Evolutionary conservation across 371 early-diverging fungal species (phyloP).

Genomic region (Saksenaea oblongispora): DNA sequence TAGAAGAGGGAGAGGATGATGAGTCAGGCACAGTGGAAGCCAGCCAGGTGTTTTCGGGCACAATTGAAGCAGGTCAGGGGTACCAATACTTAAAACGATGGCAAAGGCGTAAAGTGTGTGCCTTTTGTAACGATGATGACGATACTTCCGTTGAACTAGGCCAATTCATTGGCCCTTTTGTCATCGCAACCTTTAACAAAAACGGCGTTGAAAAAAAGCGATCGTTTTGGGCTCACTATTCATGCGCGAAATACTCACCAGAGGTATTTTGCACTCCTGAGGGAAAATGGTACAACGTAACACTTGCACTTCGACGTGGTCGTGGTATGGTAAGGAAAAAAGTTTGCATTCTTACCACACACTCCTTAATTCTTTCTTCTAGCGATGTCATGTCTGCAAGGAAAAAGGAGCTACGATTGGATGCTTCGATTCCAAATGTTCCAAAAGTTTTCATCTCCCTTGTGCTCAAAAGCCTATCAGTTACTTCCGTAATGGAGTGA

Average conservation of each 20-base stretch:
- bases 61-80: conserved; percentile 44
- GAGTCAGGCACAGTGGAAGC: conserved; percentile 21
- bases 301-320: conserved; percentile 73
- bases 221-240: conserved; percentile 84
- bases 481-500: conserved; percentile 76
- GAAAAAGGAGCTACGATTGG: conserved; percentile 89
- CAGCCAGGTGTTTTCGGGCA: conserved; percentile 41
- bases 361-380: background rate
- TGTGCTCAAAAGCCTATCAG: conserved; percentile 76
- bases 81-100: conserved; percentile 52
- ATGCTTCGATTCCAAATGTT: conserved; percentile 85
- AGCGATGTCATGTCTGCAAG: conserved; percentile 76
- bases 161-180: conserved; percentile 63
- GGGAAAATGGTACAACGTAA: conserved; percentile 86
- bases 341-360: background rate
- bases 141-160: conserved; percentile 56
- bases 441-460: conserved; percentile 80
- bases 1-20: background rate
- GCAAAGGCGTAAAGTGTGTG: conserved; percentile 64
- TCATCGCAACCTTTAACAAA: conserved; percentile 40
- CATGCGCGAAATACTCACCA: conserved; percentile 85
- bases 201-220: conserved; percentile 56
- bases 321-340: conserved; percentile 63
- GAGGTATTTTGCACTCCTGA: conserved; percentile 75
- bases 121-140: conserved; percentile 77